These are phyloP conservation scores for Tilletia caries DNA, from an alignment of 1,284 basidiomycete species.

Conservation along the genomic window DNA sequence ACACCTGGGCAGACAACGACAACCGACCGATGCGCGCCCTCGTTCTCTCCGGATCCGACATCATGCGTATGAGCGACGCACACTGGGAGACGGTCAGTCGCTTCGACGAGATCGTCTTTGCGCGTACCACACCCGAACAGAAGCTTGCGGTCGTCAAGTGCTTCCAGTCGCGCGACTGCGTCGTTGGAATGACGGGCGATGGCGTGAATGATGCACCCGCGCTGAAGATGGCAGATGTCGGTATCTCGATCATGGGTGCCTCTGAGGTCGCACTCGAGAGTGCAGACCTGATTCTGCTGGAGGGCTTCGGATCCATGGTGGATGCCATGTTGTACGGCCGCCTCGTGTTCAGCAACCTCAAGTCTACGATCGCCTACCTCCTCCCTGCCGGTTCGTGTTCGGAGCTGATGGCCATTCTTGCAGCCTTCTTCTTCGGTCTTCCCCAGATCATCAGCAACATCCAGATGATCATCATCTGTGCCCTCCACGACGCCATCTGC, in stretches of 20 bases:
- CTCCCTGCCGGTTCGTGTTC: slow-evolving; percentile 60
- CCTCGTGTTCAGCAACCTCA: slow-evolving; percentile 68
- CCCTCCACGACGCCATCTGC: slow-evolving; percentile 59
- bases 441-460: slow-evolving; percentile 61
- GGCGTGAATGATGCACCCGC: slow-evolving; percentile 69
- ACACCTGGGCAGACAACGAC: slow-evolving; percentile 58
- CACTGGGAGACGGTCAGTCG: slow-evolving; percentile 61
- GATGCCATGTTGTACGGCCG: slow-evolving; percentile 56
- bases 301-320: slow-evolving; percentile 39
- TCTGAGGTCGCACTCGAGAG: slow-evolving; percentile 54
- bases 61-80: slow-evolving; percentile 45
- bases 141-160: slow-evolving; percentile 69
- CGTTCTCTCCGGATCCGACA: slow-evolving; percentile 22
- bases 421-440: slow-evolving; percentile 59
- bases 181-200: slow-evolving; percentile 66
- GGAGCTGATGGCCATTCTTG: slow-evolving; percentile 68
- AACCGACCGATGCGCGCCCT: slow-evolving; percentile 21
- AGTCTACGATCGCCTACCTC: slow-evolving; percentile 56
- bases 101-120: slow-evolving; percentile 70
- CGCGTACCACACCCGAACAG: slow-evolving; percentile 67
- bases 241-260: slow-evolving; percentile 59
- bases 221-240: slow-evolving; percentile 57
- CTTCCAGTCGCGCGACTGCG: slow-evolving; percentile 61
- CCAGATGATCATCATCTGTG: slow-evolving; percentile 61
- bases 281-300: slow-evolving; percentile 45